phyloP scores from a whole-genome alignment of 352 stramenopile genomes.

The Globisporangium mamillatum region DNA sequence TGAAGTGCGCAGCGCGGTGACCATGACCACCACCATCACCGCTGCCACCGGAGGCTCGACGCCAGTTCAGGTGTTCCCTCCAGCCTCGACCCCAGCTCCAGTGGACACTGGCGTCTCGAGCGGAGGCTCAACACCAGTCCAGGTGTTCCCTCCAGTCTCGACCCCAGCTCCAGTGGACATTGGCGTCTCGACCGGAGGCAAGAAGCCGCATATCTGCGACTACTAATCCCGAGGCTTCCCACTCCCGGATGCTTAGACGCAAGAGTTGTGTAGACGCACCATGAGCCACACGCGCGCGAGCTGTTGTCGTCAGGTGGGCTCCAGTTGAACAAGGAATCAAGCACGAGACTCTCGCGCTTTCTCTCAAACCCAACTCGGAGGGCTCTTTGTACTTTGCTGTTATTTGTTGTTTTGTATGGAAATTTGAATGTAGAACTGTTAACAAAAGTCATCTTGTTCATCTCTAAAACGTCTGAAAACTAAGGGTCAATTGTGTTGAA shows the following conservation, averaged over 20 bases:
- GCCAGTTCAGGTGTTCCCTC: background rate
- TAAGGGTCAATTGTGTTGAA: background rate
- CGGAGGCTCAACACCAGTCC: background rate
- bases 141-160: background rate
- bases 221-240: background rate
- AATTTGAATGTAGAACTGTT: conserved; percentile 5
- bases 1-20: background rate
- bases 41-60: background rate
- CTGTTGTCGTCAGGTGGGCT: conserved; percentile 1
- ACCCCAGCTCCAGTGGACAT: background rate
- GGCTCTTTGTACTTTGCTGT: background rate
- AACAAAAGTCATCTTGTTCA: background rate
- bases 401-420: background rate
- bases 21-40: background rate
- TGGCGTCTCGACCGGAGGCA: background rate
- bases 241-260: background rate
- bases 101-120: no score
- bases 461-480: background rate
- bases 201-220: conserved; percentile 7
- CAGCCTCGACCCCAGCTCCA: background rate
- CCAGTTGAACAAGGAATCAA: conserved; percentile 2
- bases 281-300: background rate
- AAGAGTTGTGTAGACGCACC: conserved; percentile 3
- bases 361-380: background rate
- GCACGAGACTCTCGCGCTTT: background rate